Base-by-base conservation (phyloP, 768 basidiomycete genomes). In the Melanogaster broomeanus region DNA sequence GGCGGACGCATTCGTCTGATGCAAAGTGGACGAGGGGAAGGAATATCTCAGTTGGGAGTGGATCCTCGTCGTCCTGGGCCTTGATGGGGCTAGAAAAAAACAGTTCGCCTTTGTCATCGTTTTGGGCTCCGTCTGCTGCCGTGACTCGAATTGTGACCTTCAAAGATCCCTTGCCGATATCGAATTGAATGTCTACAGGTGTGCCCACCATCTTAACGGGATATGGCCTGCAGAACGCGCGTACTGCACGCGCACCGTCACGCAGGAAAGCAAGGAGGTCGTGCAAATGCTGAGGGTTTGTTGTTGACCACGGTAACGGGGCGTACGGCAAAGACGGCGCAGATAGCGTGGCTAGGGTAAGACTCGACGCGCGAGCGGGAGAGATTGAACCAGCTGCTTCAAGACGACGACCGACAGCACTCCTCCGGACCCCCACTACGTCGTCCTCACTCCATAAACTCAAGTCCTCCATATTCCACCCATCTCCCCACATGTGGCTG, bases 391-490 rank as follows among this genome's bases (percentile, higher is more conserved):
- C 56, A 24, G 12, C 24, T 38, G 40, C 47, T 4, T 24, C 21
- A 6, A 2, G 2, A 5, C 19, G 27, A 4, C 8, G 1, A 6
- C 13, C 9, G 16, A 8, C 28, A 27, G 9, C 35, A 15, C n/a
- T 38, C 19, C 24, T 30, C 18, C 25, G 19, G 9, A 21, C 19
- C 21, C 11, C n/a, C 5, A 5, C 65, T 53, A 84, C 55, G 65
- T 98, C 94, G 57, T 93, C 90, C 4, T 68, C 58, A 59, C 86
- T 87, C 90, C 90, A 98, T 13, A 98, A 55, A 57, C 90, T 93
- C 52, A 98, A 67, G 72, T 98, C 96, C 72, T 99, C 96, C 71
- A 90, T 82, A 67, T 98, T 95, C 96, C 95, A 99, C 1, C 86
- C 86, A 70, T 99, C 96, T 13, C 96, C 93, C 91, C 90, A 97